A percentile compares a stretch with the other conserved stretches of the same genome.
These are phyloP conservation scores for Serendipita sp. DNA, from an alignment of 768 basidiomycete species.

Conservation along the genomic window DNA sequence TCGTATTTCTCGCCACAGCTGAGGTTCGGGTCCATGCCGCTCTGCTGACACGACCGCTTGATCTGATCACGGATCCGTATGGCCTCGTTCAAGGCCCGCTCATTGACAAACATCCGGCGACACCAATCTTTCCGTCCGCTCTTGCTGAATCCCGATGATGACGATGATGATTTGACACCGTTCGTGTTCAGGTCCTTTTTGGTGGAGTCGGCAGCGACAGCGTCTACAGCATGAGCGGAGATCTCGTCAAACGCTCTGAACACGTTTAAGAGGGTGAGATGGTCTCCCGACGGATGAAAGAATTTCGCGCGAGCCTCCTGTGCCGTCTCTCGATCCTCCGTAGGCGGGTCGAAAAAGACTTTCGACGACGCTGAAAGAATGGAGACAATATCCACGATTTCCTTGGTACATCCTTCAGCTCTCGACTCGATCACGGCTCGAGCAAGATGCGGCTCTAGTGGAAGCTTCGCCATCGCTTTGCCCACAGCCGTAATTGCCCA, in stretches of 20 bases:
- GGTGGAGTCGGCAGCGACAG: constrained; percentile 14
- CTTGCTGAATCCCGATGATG: not conserved
- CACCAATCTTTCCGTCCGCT: constrained; percentile 56
- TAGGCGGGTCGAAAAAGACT: constrained; percentile 57
- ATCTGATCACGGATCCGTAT: constrained; percentile 70
- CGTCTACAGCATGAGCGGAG: constrained; percentile 24
- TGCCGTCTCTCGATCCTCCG: constrained; percentile 56
- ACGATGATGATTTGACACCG: not conserved
- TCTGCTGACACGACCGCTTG: constrained; percentile 41
- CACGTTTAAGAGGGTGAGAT: constrained; percentile 79
- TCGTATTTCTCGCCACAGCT: constrained; percentile 52
- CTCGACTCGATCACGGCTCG: constrained; percentile 68
- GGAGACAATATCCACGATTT: constrained; percentile 74
- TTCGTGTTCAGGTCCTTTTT: constrained; percentile 2
- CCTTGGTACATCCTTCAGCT: constrained; percentile 52
- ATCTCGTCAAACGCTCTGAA: constrained; percentile 66
- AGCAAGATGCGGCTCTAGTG: constrained; percentile 75
- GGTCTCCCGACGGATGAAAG: constrained; percentile 73
- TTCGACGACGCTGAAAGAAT: constrained; percentile 68
- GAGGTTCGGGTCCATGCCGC: constrained; percentile 41
- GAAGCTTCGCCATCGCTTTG: constrained; percentile 75
- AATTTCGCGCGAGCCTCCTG: constrained; percentile 63
- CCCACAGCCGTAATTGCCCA: constrained; percentile 59
- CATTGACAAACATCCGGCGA: constrained; percentile 64
- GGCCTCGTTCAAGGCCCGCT: constrained; percentile 65